A percentile compares a stretch with the other conserved stretches of the same genome.
phyloP scores from a whole-genome alignment of 768 basidiomycete genomes.

The Hygrophoropsis aurantiaca region DNA sequence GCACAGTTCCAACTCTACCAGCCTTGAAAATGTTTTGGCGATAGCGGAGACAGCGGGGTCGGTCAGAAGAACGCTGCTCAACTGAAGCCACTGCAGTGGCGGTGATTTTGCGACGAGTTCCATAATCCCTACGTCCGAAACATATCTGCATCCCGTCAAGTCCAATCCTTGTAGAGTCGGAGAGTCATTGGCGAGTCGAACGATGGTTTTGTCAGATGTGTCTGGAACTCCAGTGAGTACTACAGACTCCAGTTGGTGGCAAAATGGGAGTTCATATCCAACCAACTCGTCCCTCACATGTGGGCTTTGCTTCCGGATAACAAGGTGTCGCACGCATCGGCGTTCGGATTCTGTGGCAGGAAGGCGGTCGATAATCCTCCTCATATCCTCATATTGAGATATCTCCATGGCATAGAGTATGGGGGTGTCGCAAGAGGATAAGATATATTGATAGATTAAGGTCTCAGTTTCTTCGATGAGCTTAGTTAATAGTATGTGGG shows the following conservation, averaged over 20 bases:
- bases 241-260: constrained; percentile 67
- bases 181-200: constrained; percentile 61
- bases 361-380: constrained; percentile 57
- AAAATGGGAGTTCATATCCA: constrained; percentile 51
- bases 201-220: constrained; percentile 68
- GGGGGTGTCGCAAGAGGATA: too few species aligned
- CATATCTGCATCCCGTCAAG: constrained; percentile 67
- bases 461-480: neutral
- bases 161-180: constrained; percentile 72
- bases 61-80: constrained; percentile 67
- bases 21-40: constrained; percentile 69
- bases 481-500: neutral
- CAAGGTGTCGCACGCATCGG: constrained; percentile 58
- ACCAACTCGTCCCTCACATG: constrained; percentile 61
- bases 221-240: constrained; percentile 68
- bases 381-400: constrained; percentile 45
- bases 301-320: constrained; percentile 43
- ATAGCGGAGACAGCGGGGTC: constrained; percentile 65
- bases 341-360: constrained; percentile 59
- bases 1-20: constrained; percentile 80
- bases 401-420: too few species aligned
- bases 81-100: constrained; percentile 69
- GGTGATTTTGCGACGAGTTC: constrained; percentile 69
- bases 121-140: constrained; percentile 78
- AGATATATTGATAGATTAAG: too few species aligned